These are phyloP conservation scores for Stevia rebaudiana DNA, from an alignment of 140 eudicot species.

Conservation along the genomic window DNA sequence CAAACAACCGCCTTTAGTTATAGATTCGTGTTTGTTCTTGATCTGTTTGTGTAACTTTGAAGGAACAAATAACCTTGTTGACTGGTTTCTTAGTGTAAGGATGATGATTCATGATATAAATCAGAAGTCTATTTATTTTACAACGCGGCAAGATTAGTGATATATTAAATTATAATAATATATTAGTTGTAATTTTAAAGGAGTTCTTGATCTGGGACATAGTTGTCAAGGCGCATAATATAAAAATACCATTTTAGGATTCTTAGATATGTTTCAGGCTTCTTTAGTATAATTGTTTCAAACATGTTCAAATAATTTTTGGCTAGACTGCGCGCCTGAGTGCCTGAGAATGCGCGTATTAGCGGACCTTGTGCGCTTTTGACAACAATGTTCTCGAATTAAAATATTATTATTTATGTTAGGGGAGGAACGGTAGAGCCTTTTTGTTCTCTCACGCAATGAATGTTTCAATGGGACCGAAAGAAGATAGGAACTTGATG, in stretches of 20 bases:
- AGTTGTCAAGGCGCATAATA: too few relatives aligned
- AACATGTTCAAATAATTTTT: too few relatives aligned
- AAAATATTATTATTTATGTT: conserved; percentile 9
- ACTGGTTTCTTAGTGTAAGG: not conserved
- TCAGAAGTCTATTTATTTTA: not conserved
- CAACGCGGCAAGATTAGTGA: not conserved
- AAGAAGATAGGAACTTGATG: conserved; percentile 52
- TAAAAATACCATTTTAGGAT: too few relatives aligned
- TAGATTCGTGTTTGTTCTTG: not conserved
- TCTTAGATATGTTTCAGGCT: too few relatives aligned
- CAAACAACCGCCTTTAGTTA: not conserved
- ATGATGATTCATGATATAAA: conserved; percentile 10
- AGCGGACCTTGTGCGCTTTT: too few relatives aligned
- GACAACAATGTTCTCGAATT: not conserved
- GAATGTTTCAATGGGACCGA: conserved; percentile 44
- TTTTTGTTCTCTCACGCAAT: conserved; percentile 65
- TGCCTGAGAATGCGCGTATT: too few relatives aligned
- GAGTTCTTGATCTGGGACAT: not conserved
- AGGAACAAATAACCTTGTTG: conserved; percentile 2
- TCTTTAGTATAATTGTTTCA: too few relatives aligned
- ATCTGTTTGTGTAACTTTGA: conserved; percentile 1
- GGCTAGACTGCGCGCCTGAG: too few relatives aligned
- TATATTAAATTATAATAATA: not conserved
- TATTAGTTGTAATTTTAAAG: not conserved
- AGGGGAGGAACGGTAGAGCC: conserved; percentile 67